Evolutionary conservation across 2,329 filamentous ascomycete genomes (phyloP).

Genomic region (Xylariales sp.): DNA sequence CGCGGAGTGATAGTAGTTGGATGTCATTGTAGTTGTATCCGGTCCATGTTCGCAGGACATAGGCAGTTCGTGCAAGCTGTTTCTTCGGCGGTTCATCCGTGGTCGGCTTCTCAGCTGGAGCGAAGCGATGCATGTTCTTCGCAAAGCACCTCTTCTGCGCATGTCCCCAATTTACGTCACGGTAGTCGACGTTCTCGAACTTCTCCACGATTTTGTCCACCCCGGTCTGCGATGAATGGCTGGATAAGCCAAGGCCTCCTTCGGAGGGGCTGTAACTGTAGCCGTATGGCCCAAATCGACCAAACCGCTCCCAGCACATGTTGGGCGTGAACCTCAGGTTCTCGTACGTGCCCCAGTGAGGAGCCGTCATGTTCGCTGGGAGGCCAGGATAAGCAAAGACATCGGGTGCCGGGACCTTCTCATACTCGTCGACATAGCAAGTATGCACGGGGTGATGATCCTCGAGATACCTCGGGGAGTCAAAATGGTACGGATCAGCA

Average conservation of each 20-base stretch:
- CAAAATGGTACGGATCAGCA: constrained; percentile 22
- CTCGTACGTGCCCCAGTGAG: constrained; percentile 60
- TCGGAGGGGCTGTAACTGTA: constrained; percentile 59
- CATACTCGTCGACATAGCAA: constrained; percentile 47
- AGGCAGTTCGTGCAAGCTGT: constrained; percentile 44
- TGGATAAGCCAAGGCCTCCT: constrained; percentile 58
- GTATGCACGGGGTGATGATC: constrained; percentile 22
- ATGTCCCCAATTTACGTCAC: constrained; percentile 28
- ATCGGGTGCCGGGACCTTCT: constrained; percentile 28
- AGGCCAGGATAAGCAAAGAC: constrained; percentile 53
- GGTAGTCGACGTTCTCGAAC: constrained; percentile 31
- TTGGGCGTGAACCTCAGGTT: constrained; percentile 56
- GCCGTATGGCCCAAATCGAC: constrained; percentile 63
- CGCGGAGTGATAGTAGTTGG: constrained; percentile 60
- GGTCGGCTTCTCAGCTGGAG: constrained; percentile 8
- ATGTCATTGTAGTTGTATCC: constrained; percentile 61
- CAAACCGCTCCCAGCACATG: constrained; percentile 68
- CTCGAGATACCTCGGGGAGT: constrained; percentile 21
- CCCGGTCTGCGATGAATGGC: constrained; percentile 57
- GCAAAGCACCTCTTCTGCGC: constrained; percentile 32
- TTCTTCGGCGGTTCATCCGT: constrained; percentile 14
- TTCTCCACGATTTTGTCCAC: constrained; percentile 39
- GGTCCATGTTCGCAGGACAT: constrained; percentile 63
- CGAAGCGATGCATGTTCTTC: constrained; percentile 49
- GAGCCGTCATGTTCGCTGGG: constrained; percentile 58